A percentile compares a stretch with the other conserved stretches of the same genome.
These are phyloP conservation scores for Pseudoscleropodium purum DNA, from an alignment of 225 moss, liverwort and hornwort species.

Conservation along the genomic window DNA sequence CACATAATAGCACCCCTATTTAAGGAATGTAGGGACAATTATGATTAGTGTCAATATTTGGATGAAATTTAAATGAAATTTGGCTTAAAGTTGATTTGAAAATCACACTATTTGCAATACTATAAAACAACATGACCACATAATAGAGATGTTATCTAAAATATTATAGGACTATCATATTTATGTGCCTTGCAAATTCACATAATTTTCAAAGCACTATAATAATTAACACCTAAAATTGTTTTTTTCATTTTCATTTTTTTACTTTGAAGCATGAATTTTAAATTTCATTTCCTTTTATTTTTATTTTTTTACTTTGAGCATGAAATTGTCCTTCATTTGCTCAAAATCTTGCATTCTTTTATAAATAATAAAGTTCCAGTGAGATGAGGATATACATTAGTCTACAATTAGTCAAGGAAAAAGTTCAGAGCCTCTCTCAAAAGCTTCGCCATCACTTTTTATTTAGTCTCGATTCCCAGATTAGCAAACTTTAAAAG, in stretches of 20 bases:
- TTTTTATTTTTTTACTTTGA: not conserved
- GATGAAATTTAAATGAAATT: not conserved
- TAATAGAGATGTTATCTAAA: not conserved
- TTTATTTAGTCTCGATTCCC: not conserved
- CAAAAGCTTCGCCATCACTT: not conserved
- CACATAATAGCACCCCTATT: not conserved
- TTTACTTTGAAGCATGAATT: not conserved
- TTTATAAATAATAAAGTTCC: not conserved
- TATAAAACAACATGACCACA: not conserved
- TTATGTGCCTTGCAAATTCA: not conserved
- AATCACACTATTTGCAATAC: not conserved
- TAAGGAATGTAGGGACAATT: accelerated
- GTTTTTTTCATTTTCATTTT: not conserved
- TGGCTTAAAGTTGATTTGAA: accelerated
- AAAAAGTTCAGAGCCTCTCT: too few species aligned
- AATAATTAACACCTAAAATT: not conserved
- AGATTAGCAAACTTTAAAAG: not conserved
- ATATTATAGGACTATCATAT: accelerated
- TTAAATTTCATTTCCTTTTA: too few species aligned
- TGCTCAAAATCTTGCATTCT: not conserved
- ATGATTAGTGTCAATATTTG: not conserved
- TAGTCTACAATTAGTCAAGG: not conserved
- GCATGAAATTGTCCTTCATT: too few species aligned
- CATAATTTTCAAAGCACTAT: not conserved
- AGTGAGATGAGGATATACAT: too few species aligned